These are phyloP conservation scores for Aureobasidium pullulans DNA, from an alignment of 2,329 filamentous ascomycete species.

Conservation along the genomic window DNA sequence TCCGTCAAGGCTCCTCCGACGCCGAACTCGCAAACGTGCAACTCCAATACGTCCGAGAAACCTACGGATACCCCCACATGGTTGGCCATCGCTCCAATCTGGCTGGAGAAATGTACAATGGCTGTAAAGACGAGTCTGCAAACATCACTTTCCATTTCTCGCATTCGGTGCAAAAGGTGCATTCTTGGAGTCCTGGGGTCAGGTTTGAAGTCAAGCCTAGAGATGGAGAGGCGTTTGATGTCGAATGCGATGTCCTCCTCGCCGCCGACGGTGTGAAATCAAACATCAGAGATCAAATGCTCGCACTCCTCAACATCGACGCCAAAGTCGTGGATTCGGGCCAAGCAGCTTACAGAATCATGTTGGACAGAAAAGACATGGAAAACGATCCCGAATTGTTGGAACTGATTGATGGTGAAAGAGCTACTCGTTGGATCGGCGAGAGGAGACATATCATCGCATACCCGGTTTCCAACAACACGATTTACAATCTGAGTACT, in stretches of 20 bases:
- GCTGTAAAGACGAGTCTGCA: conserved; percentile 52
- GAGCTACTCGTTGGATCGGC: conserved; percentile 69
- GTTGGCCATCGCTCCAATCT: conserved; percentile 70
- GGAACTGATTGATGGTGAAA: conserved; percentile 58
- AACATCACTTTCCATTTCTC: conserved; percentile 64
- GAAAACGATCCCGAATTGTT: conserved; percentile 58
- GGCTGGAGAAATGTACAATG: conserved; percentile 61
- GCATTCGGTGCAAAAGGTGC: conserved; percentile 48
- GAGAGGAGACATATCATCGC: conserved; percentile 69
- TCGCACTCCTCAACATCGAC: conserved; percentile 44
- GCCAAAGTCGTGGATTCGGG: conserved; percentile 60
- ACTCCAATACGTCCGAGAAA: conserved; percentile 58
- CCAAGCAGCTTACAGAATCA: conserved; percentile 72
- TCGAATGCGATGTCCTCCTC: conserved; percentile 43
- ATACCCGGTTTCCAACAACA: conserved; percentile 63
- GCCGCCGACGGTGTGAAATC: conserved; percentile 45
- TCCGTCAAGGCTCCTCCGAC: conserved; percentile 63
- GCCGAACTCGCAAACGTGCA: conserved; percentile 63
- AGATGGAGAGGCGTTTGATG: conserved; percentile 44
- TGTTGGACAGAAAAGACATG: conserved; percentile 64
- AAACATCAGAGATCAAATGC: conserved; percentile 42
- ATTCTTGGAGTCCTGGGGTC: conserved; percentile 53
- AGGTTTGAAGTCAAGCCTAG: conserved; percentile 54
- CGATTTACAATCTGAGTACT: conserved; percentile 60
- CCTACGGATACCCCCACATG: conserved; percentile 71